These are phyloP conservation scores for Xylaria multiplex DNA, from an alignment of 2,329 filamentous ascomycete species.

Conservation along the genomic window DNA sequence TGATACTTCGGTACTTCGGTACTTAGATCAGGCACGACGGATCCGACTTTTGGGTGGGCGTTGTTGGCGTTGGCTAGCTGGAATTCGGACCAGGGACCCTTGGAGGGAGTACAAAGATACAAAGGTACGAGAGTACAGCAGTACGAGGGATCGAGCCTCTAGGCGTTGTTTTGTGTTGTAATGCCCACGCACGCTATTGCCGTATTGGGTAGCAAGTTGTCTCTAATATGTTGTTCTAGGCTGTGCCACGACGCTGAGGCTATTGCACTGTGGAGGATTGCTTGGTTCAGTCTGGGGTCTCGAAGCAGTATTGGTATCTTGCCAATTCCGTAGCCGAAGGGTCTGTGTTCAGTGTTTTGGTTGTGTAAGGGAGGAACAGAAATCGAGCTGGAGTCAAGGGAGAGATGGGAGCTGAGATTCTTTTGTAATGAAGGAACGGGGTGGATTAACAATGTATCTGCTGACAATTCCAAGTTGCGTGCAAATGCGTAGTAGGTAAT, in stretches of 20 bases:
- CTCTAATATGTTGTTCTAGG: slow-evolving; percentile 23
- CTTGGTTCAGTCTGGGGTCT: slow-evolving; percentile 19
- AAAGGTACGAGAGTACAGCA: slow-evolving; percentile 18
- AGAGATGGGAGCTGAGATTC: slow-evolving; percentile 35
- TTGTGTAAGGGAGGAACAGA: slow-evolving; percentile 12
- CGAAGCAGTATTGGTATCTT: slow-evolving; percentile 3
- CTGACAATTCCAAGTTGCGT: slow-evolving; percentile 32
- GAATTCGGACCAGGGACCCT: slow-evolving; percentile 27
- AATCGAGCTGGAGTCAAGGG: slow-evolving; percentile 12
- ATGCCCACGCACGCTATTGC: slow-evolving; percentile 18
- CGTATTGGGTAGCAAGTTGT: slow-evolving; percentile 33
- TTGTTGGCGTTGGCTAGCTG: slow-evolving; percentile 38
- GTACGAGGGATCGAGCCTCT: slow-evolving; percentile 16
- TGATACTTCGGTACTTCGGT: slow-evolving; percentile 31
- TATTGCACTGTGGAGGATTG: slow-evolving; percentile 33
- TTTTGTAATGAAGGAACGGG: slow-evolving; percentile 36
- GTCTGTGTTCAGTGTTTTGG: slow-evolving; percentile 10
- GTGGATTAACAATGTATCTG: slow-evolving; percentile 37
- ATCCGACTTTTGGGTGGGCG: slow-evolving; percentile 36
- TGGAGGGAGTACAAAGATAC: slow-evolving; percentile 14
- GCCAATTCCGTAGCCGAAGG: background rate
- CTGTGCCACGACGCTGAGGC: slow-evolving; percentile 29
- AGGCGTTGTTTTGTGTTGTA: slow-evolving; percentile 10
- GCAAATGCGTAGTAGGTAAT: background rate
- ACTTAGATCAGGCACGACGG: slow-evolving; percentile 36